phyloP scores from a whole-genome alignment of 768 basidiomycete species.

The Mycena belliarum region DNA sequence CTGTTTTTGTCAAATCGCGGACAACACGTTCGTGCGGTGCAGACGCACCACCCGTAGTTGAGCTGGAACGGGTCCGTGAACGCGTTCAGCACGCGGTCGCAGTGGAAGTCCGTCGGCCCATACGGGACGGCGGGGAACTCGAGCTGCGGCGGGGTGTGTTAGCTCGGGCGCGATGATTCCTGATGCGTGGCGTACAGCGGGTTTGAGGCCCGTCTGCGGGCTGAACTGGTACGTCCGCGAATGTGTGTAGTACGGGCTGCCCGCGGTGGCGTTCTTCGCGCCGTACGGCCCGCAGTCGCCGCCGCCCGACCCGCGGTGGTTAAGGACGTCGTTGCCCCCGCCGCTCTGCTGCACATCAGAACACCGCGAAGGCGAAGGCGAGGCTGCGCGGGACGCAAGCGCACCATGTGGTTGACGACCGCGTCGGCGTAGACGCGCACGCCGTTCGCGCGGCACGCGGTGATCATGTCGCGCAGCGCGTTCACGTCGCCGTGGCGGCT shows the following conservation, averaged over 20 bases:
- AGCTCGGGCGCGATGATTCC: too few species aligned
- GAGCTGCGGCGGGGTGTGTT: not conserved
- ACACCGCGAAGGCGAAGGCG: too few species aligned
- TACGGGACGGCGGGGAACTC: conserved; percentile 9
- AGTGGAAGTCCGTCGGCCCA: conserved; percentile 7
- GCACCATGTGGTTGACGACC: conserved; percentile 8
- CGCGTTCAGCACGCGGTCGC: conserved; percentile 4
- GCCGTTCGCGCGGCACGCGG: conserved; percentile 6
- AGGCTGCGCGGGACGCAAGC: not conserved
- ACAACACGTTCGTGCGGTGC: not conserved
- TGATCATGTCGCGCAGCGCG: conserved; percentile 6
- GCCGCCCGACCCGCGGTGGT: conserved; percentile 1
- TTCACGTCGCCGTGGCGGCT: conserved; percentile 1
- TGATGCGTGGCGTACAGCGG: not conserved
- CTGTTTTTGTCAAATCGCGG: not conserved
- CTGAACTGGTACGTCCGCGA: conserved; percentile 2
- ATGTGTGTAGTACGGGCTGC: conserved; percentile 4
- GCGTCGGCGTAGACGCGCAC: conserved; percentile 5
- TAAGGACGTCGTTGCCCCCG: conserved; percentile 4
- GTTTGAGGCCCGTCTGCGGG: conserved; percentile 1
- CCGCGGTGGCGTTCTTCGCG: not conserved
- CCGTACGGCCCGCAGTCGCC: conserved; percentile 2
- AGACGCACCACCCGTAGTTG: conserved; percentile 7
- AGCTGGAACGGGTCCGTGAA: conserved; percentile 9
- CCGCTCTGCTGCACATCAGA: not conserved